Base-by-base conservation (phyloP, 192 early-diverging fungal species). In the Mortierella antarctica region DNA sequence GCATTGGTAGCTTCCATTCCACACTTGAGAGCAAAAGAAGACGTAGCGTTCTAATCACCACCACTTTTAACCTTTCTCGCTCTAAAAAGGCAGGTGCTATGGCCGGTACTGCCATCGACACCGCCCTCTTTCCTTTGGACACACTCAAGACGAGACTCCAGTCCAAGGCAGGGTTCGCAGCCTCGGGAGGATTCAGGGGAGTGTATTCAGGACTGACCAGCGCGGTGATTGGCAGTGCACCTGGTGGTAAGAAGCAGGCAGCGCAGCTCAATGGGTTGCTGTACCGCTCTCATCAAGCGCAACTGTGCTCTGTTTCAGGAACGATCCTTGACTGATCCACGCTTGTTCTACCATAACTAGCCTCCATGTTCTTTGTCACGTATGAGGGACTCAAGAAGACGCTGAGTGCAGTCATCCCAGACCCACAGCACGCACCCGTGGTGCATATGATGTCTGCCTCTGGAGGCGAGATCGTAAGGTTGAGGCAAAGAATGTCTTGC, bases 101-200 rank as follows among this genome's bases (percentile, higher is more conserved):
- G 45, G 98, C 98, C 13, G 98, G 98, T 9, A 95, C 94, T 21
- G 90, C 96, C 2, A 96, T 99, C 6, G 98, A 99, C 76, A 91
- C 92, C n/a, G 89, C 90, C 20, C 86, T 99, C 23, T 99, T 94
- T 79, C 98, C 98, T 10, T 86, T 99, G 65, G 98, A 99, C 83
- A 99, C 98, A 11, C 90, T 99, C 82, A 99, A 99, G 84, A 99
- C 98, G 6, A 89, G 98, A 52, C 84, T 98, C 70, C 96, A 98
- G 79, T 93, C 95, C 31, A 87, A 89, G 70, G 86, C 86, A 53
- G 96, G 96, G 40, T 98, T 98, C 68, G 73, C 88, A 10, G 89
- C 89, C 39, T 90, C 94, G 42, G 96, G 96, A 62, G 95, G 96
- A 47, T 95, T 96, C 86, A 88, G 88, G 46, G 95, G 95, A 18